Base-by-base conservation (phyloP, 306 rosid genomes). In the Fragaria ananassa region DNA sequence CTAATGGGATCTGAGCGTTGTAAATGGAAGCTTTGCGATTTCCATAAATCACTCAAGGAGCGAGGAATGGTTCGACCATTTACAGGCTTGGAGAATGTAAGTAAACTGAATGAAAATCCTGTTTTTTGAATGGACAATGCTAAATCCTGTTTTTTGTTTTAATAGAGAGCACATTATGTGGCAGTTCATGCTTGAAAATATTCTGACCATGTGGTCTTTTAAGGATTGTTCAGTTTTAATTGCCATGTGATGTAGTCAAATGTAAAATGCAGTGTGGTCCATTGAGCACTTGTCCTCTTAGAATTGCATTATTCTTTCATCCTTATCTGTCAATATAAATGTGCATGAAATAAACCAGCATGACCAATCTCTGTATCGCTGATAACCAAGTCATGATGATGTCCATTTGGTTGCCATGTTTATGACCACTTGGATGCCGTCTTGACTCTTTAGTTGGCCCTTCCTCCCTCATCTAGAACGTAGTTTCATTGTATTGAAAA, bases 61-160 rank as follows among this genome's bases (percentile, higher is more conserved):
- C 76, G 83, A 73, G 97, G 97, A 76, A 88, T 89, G 71, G 88
- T 90, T 74, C 88, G 96, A 50, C 85, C 97, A 76, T 92, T 95
- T 75, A 95, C 97, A 42, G 98, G 98, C 60, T 86, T 93, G 71
- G 98, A 95, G 81, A 91, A 95, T 84, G 98, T 92, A 89, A 90
- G 97, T 86, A 18, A 47, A 39, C 42, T 39, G 39, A 62, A 31
- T 31, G 11, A 31, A 62, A 8, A 63, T 5, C 3, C 13, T 25
- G 11, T 1, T 25, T 60, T 60, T 13, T 60, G 34, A 21, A 23
- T 15, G 37, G 15, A 8, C 11, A 64, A 29, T 63, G 45, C 35
- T 34, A 13, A 8, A 63, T 5, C 3, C 13, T 25, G 11, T 1
- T 25, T 60, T 60, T 13, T 60, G 18, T 13, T 11, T 9, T 27